Conservation (phyloP, 305 asterid species). For the Fraxinus platypoda region DNA sequence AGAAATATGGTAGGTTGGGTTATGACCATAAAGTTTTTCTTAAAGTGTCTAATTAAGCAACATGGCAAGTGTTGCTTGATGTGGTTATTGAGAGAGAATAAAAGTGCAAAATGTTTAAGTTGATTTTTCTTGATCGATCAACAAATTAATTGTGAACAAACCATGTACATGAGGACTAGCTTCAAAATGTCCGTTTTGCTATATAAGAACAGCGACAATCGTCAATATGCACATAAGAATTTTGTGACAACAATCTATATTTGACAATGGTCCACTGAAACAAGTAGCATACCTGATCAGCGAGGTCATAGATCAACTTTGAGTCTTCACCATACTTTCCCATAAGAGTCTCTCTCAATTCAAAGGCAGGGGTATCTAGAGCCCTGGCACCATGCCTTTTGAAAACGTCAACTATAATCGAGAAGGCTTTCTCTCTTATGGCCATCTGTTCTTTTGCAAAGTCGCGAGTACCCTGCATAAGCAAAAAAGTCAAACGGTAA, state of each 20-base stretch:
- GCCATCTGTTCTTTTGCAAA: slow-evolving; percentile 93
- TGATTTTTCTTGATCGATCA: background rate
- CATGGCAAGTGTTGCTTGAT: background rate
- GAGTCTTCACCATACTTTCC: slow-evolving; percentile 98
- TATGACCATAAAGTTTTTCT: background rate
- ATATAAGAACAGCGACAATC: slow-evolving; percentile 23
- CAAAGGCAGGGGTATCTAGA: slow-evolving; percentile 91
- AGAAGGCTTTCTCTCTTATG: slow-evolving; percentile 62
- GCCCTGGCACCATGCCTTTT: slow-evolving; percentile 82
- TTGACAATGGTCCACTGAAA: slow-evolving; percentile 12
- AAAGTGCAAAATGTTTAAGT: background rate
- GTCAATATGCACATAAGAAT: background rate
- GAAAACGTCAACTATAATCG: slow-evolving; percentile 64
- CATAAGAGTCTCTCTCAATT: slow-evolving; percentile 89
- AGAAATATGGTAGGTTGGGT: background rate
- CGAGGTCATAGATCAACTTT: slow-evolving; percentile 88
- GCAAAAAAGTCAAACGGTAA: slow-evolving; percentile 10
- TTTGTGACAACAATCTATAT: slow-evolving; percentile 9
- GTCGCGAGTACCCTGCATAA: slow-evolving; percentile 81
- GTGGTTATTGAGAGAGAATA: background rate
- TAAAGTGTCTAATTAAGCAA: background rate
- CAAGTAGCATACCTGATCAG: slow-evolving; percentile 69
- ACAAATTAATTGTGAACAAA: background rate
- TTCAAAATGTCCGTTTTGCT: background rate
- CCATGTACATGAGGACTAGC: background rate